Base-by-base conservation (phyloP, 768 basidiomycete genomes). In the Lentinula boryana region DNA sequence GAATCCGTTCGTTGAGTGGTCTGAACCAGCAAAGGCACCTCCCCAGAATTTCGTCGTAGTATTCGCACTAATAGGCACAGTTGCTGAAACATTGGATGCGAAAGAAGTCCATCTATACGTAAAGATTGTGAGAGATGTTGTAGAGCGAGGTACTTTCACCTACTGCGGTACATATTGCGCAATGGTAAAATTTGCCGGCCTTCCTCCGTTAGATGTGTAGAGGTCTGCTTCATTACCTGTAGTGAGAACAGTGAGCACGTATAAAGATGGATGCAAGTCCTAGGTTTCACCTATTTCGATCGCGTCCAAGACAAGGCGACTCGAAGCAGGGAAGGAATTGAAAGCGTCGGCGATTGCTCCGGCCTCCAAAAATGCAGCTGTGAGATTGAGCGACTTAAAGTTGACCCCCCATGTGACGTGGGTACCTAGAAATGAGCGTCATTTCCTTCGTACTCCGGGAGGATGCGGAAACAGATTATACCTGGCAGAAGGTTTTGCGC, bases 361-460 rank as follows among this genome's bases (percentile, higher is more conserved):
- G 0, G 82, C 78, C 64, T 78, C 78, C 8, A 82, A 72, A 60
- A 76, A 78, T 0, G 74, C 77, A 5, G 80, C 75, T 62, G 81
- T 84, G 56, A 84, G 32, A 63, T 84, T 84, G 49, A 75, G 69
- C 59, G 72, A 68, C 5, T 84, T 85, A n/a, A 88, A 71, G 69
- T 89, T 88, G 51, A 88, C 73, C 13, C 86, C 87, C 85, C 85
- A 89, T 13, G 76, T 82, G 63, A 89, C 83, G 54, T 78, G 80
- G 9, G 85, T 86, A 27, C 80, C 85, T 85, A 63, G 5, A 15
- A 53, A 38, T 38, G 36, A 56, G 48, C 3, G 36, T 38, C 36
- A 49, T 40, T 16, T 38, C 32, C 32, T 27, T 27, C 27, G 27
- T 27, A 27, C 27, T 50, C 43, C 63, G 23, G 18, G 40, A 43